These are phyloP conservation scores for Hordeum marinum DNA, from an alignment of 176 grass and related monocot genomes.

Conservation along the genomic window DNA sequence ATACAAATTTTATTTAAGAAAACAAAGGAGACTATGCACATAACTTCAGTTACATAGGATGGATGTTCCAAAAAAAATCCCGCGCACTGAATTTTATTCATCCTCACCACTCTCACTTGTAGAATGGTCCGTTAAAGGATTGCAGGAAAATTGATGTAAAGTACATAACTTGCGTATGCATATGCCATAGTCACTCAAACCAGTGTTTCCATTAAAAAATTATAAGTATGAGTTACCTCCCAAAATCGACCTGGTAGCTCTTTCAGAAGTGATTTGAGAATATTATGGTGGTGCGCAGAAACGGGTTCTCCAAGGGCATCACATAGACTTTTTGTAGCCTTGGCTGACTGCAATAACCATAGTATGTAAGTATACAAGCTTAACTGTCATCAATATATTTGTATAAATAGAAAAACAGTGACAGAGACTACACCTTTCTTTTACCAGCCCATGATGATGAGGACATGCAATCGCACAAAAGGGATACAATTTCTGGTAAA, in stretches of 20 bases:
- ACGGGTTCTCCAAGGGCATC: slow-evolving; percentile 74
- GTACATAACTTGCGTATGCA: background rate
- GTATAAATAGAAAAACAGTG: slow-evolving; percentile 18
- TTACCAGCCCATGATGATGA: slow-evolving; percentile 90
- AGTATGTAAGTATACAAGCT: slow-evolving; percentile 25
- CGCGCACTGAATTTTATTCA: background rate
- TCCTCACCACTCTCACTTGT: background rate
- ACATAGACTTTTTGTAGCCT: slow-evolving; percentile 75
- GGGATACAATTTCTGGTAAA: slow-evolving; percentile 69
- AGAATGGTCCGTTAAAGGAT: background rate
- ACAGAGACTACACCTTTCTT: slow-evolving; percentile 70
- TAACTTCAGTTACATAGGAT: background rate
- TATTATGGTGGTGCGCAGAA: slow-evolving; percentile 56
- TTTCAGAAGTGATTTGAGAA: slow-evolving; percentile 80
- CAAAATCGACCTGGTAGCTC: slow-evolving; percentile 89
- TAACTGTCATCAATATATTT: slow-evolving; percentile 9
- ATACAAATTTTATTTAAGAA: background rate
- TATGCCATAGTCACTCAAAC: background rate
- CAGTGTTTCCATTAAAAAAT: background rate
- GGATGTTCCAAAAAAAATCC: background rate
- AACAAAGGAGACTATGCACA: background rate
- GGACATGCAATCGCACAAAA: slow-evolving; percentile 78
- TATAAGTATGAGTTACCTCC: slow-evolving; percentile 53
- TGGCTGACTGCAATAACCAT: slow-evolving; percentile 75
- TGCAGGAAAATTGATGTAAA: background rate